Conservation (phyloP, 371 early-diverging fungal species). For the Mucor circinelloides region DNA sequence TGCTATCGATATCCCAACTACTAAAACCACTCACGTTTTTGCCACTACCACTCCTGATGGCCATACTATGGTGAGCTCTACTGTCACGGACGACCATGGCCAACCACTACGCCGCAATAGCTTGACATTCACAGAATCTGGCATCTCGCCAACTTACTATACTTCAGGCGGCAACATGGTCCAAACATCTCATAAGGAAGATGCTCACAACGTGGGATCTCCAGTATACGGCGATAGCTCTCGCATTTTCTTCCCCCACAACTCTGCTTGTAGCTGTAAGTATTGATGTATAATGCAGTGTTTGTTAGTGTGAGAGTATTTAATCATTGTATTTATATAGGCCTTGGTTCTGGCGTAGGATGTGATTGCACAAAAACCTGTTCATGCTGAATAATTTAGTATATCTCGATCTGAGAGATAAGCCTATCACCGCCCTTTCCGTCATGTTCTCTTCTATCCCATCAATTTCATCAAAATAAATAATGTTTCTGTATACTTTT, state of each 20-base stretch:
- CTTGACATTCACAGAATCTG: not conserved
- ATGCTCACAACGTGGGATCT: conserved; percentile 3
- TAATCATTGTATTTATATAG: conserved; percentile 8
- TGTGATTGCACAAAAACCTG: conserved; percentile 25
- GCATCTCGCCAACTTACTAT: conserved; percentile 25
- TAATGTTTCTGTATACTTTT: too few relatives aligned
- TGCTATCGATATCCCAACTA: conserved; percentile 8
- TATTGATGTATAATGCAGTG: not conserved
- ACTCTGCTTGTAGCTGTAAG: conserved; percentile 22
- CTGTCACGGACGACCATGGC: not conserved
- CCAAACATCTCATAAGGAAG: not conserved
- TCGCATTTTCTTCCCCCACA: conserved; percentile 23
- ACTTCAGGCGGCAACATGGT: conserved; percentile 7
- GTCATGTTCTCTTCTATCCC: too few relatives aligned
- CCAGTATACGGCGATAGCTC: conserved; percentile 21
- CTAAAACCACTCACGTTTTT: conserved; percentile 9
- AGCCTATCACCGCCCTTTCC: not conserved
- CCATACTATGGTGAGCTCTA: conserved; percentile 11
- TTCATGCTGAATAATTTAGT: conserved; percentile 19
- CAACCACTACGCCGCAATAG: not conserved
- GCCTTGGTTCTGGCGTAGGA: conserved; percentile 26
- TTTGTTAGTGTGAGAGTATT: not conserved
- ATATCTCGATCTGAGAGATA: not conserved
- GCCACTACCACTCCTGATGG: conserved; percentile 13
- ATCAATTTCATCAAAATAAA: too few relatives aligned